Evolutionary conservation across 495 filamentous ascomycete genomes (phyloP), one percentile per base, ranked within the genome.

Genomic region (Tuber calosporum): DNA sequence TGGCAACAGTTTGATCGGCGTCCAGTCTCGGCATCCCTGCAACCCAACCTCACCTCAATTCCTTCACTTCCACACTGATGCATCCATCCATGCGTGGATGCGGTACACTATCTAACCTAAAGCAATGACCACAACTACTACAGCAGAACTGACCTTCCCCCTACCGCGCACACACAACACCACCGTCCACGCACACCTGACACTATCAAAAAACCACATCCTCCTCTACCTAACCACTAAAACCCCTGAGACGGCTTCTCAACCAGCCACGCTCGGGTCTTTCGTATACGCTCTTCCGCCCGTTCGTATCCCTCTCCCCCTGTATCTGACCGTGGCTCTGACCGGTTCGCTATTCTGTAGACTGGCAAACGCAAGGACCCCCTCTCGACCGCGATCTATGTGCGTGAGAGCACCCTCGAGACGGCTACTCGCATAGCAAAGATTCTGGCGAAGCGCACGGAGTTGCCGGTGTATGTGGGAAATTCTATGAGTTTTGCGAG

Each of bases 281-380:
- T 95, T 98, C 81, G 91, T 98, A 66, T 97, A 96, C 82, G 91
- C 95, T 34, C 87, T 97, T 82, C 94, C 94, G 38, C 90, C 96
- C 83, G 93, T 97, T 84, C 79, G 87, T 84, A 30, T 62, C 58
- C 53, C 67, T n/a, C 22, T 0, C 9, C 26, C 38, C 36, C 36
- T n/a, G 40, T 19, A n/a, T 2, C 26, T 22, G 11, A 6, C 43
- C 39, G 30, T 58, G 48, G 68, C 22, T 70, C 78, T 38, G 36
- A 67, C 30, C 41, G 43, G 38, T 5, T 79, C 67, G 2, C 41
- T 7, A 22, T 40, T 80, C 89, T 87, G 85, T 82, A 81, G 85
- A 87, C 78, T 22, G 71, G 70, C 34, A 85, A 89, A 62, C 84
- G 86, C 34, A 82, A 77, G n/a, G 84, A 90, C 72, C 86, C 90